A percentile compares a stretch with the other conserved stretches of the same genome.
Evolutionary conservation across 495 filamentous ascomycete species (phyloP).

Genomic region (Xylaria scruposa): DNA sequence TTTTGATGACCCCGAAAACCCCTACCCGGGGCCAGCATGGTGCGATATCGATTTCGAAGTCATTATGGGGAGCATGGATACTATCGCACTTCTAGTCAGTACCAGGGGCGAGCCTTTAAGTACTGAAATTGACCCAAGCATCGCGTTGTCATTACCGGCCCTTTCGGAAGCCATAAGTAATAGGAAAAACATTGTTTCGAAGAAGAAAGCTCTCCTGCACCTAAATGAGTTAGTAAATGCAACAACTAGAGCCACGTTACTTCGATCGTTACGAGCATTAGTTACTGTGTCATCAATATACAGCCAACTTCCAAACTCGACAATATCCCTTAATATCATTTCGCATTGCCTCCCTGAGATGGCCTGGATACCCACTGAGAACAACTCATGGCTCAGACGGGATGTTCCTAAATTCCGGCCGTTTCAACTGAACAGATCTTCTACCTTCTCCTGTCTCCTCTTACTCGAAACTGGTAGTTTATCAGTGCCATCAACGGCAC

Average conservation of each 20-base stretch:
- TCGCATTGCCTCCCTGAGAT: neutral
- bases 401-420: neutral
- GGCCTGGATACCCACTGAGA: neutral
- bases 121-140: neutral
- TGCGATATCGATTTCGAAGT: neutral
- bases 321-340: neutral
- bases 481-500: slow-evolving; percentile 9
- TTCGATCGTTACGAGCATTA: neutral
- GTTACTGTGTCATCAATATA: neutral
- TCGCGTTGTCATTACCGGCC: neutral
- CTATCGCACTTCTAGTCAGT: neutral
- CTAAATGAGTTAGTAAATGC: neutral
- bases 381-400: neutral
- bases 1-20: neutral
- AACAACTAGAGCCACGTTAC: neutral
- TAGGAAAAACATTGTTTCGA: neutral
- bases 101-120: neutral
- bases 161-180: neutral
- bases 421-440: neutral
- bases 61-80: neutral
- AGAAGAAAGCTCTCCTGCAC: neutral
- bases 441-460: neutral
- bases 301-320: neutral
- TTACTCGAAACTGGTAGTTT: neutral
- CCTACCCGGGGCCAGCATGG: neutral